Evolutionary conservation across 2,329 filamentous ascomycete genomes (phyloP).

Genomic region (Trichoderma afroharzianum): DNA sequence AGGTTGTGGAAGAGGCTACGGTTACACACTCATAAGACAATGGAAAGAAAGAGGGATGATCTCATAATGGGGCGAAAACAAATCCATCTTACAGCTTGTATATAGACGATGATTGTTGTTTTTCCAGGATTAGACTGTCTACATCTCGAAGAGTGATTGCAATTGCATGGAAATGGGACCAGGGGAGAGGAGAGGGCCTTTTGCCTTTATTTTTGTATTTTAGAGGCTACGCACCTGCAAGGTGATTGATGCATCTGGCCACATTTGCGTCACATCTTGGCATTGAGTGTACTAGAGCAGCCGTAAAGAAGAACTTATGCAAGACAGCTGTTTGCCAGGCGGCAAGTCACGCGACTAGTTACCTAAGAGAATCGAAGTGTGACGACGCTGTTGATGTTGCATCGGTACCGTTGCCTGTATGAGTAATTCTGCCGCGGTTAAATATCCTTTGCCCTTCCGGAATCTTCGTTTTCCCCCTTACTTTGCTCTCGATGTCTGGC

Average conservation of each 20-base stretch:
- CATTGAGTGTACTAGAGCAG: background rate
- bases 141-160: background rate
- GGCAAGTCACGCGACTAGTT: constrained; percentile 11
- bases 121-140: background rate
- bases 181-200: background rate
- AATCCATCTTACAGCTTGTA: constrained; percentile 14
- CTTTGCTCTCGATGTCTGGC: background rate
- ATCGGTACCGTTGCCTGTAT: background rate
- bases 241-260: background rate
- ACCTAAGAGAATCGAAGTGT: constrained; percentile 1
- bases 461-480: background rate
- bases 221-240: background rate
- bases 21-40: background rate
- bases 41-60: background rate
- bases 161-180: background rate
- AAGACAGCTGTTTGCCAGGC: background rate
- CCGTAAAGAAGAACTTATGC: background rate
- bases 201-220: background rate
- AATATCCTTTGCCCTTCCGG: background rate
- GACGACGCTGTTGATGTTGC: constrained; percentile 1
- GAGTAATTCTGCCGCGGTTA: background rate
- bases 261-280: background rate
- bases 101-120: background rate
- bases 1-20: background rate
- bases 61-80: constrained; percentile 9